Evolutionary conservation across 2,329 filamentous ascomycete genomes (phyloP).

Genomic region (Venturia carpophila): DNA sequence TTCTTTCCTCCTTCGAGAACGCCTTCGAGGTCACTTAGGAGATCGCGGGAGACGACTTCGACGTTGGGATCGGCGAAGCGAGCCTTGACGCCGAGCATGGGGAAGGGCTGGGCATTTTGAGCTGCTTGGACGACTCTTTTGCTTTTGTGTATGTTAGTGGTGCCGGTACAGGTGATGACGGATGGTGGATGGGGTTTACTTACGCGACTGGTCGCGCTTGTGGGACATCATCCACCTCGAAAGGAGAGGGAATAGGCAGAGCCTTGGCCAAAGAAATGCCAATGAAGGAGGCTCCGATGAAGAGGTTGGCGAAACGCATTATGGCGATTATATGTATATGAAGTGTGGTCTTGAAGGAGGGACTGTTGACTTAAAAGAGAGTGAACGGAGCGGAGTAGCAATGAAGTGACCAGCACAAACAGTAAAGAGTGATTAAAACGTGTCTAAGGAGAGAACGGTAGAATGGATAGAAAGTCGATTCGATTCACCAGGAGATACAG

Average conservation of each 20-base stretch:
- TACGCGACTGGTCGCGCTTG: neutral
- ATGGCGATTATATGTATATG: neutral
- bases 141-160: neutral
- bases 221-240: neutral
- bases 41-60: neutral
- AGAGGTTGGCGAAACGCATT: slow-evolving; percentile 9
- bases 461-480: slow-evolving; percentile 73
- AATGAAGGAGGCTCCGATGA: slow-evolving; percentile 9
- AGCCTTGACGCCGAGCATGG: neutral
- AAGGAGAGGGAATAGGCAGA: neutral
- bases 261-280: slow-evolving; percentile 9
- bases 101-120: slow-evolving; percentile 6
- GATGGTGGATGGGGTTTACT: neutral
- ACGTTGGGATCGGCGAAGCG: neutral
- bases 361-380: neutral
- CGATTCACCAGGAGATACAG: slow-evolving; percentile 86
- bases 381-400: neutral
- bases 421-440: neutral
- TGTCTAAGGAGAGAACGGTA: slow-evolving; percentile 61
- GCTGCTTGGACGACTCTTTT: neutral
- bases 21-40: neutral
- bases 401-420: slow-evolving; percentile 8
- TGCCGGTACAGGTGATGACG: neutral
- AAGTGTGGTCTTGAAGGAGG: neutral
- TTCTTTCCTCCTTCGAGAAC: neutral